Evolutionary conservation across 495 filamentous ascomycete species (phyloP), one percentile per base, ranked within the genome.

Genomic region (Podospora pseudoanserina): DNA sequence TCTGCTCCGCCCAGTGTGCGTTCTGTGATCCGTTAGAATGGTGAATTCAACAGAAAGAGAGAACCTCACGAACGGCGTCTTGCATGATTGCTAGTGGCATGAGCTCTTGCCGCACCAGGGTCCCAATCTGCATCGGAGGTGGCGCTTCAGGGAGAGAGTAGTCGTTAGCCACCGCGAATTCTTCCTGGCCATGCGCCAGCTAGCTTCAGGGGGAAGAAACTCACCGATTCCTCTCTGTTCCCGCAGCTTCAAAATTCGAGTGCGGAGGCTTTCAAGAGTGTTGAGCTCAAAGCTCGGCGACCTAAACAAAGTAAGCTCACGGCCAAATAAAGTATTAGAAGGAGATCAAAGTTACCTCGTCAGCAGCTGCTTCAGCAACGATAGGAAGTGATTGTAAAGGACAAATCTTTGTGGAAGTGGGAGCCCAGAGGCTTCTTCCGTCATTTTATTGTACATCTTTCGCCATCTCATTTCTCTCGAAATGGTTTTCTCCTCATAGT

Each of bases 401-500:
- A 81, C 77, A 63, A 86, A 86, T 55, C 84, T 79, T 27, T 83
- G 79, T 15, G 79, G 82, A 11, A 87, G 74, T 15, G 79, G 78
- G 39, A 85, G 76, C 4, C 82, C 82, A 2, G 75, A 79, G 54
- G 79, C 80, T 70, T 82, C 83, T 34, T 81, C 79, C 1, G 79
- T 80, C 79, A 85, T 80, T 62, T 79, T 80, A 77, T 85, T 78
- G 66, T 83, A 82, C 83, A 87, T 86, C 49, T 80, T 79, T 32
- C 79, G 79, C 85, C 85, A 87, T 55, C 83, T 76, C 49, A 76
- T 76, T 66, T 82, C 78, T 59, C 79, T 79, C 53, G 78, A 74
- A 28, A 83, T 23, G 5, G 73, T 76, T 66, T 79, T 82, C 67
- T 87, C 81, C 55, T 83, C 83, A 68, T 85, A 81, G 70, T 82